Evolutionary conservation across 2,329 filamentous ascomycete species (phyloP), one percentile per base, ranked within the genome.

Genomic region (Fusarium sp.): DNA sequence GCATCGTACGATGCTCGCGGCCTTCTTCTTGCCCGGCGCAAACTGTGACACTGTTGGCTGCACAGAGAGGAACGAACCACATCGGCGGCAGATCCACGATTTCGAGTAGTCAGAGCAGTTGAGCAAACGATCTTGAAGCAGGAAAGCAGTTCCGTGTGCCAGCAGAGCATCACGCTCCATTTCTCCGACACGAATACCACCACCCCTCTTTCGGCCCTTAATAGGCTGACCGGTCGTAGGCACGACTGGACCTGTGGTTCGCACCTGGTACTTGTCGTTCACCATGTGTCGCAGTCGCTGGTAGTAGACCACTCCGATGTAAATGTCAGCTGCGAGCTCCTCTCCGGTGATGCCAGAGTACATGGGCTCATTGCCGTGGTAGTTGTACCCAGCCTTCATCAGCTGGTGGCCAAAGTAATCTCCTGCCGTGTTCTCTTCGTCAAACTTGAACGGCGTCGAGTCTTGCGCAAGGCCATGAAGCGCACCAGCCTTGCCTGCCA

Each of bases 201-300:
- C 96, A 79, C 95, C 96, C 83, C 95, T 94, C 81, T 97, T 96
- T 81, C 96, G 89, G 73, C 96, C 96, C 86, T 98, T 98, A 86
- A 99, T 96, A 44, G 96, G 96, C 81, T 99, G 96, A 37, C 95
- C 95, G 1, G 95, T 98, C 21, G 96, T 90, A 29, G 92, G 90
- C 61, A 96, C 96, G 46, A 98, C 92, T 2, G 95, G 95, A 61
- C 96, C 96, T 0, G 96, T 98, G 6, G 96, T 98, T 82, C 96
- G 91, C 62, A 98, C 96, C 83, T 99, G 96, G 87, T 93, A 99
- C 84, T 99, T 99, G 84, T 99, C 96, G 88, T 98, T 98, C 63
- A 99, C 96, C 96, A 99, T 99, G 91, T 99, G 96, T 81, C 96
- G 89, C 69, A 99, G 88, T 82, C 96, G 92, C 84, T 99, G 96